Base-by-base conservation (phyloP, 139 green algal species). In the Micractinium conductrix region DNA sequence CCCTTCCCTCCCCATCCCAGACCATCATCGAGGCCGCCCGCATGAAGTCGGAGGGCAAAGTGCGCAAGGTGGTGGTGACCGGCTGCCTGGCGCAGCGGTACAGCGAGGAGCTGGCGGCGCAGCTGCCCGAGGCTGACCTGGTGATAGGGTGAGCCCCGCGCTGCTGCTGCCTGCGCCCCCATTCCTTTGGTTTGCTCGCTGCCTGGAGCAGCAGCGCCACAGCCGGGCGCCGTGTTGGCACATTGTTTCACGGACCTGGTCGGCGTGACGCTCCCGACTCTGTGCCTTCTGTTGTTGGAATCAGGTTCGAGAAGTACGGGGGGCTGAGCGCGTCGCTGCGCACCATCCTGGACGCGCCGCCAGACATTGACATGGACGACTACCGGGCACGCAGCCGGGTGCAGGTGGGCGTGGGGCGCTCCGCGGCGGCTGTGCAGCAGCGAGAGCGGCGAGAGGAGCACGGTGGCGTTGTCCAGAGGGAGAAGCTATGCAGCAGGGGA, bases 71-170 rank as follows among this genome's bases (percentile, higher is more conserved):
- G 24, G 81, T 98, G 12, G 93, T 98, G 4, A 98, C 96, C 2
- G 96, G 96, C 9, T 98, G 96, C 89, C 74, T 98, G 67, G 94
- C 95, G 26, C 96, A 98, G 90, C 90, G 96, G 37, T 98, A 98
- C 89, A 86, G 84, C 28, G 76, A 90, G 35, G 88, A 95, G 48
- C 88, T 98, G 43, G 93, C 93, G 84, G 81, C 86, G 7, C 89
- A 95, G 72, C 88, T 98, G 48, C 95, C 95, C 4, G 95, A 98
- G 81, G 94, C 92, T 8, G 95, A 98, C 81, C 79, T 96, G 81
- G 89, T 98, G 35, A 71, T 97, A 42, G 95, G 95, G 19, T 82
- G 76, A 82, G 76, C 35, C 8, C 17, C 2, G 14, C 5, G 26
- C 26, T 40, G 71, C 42, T 58, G 26, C 16, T 28, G 10, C 65